Evolutionary conservation across 2,329 filamentous ascomycete species (phyloP).

Genomic region (Clonostachys chloroleuca): DNA sequence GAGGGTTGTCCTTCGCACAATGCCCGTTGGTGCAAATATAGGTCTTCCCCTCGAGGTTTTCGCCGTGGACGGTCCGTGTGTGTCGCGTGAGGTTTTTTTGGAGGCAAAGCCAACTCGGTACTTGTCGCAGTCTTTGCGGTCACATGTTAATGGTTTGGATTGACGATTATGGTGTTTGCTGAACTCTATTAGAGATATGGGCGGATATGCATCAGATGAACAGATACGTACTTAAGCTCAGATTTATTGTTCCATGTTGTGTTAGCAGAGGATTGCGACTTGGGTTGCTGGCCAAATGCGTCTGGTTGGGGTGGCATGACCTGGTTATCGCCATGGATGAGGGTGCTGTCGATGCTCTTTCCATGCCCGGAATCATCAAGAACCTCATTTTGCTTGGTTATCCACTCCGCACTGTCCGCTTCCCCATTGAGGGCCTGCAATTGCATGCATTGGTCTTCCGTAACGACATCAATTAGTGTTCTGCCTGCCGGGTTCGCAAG

Average conservation of each 20-base stretch:
- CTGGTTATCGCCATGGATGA: not conserved
- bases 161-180: constrained; percentile 77
- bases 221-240: constrained; percentile 44
- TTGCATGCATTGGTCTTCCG: too few relatives aligned
- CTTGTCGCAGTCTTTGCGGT: constrained; percentile 44
- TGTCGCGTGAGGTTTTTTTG: constrained; percentile 77
- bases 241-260: constrained; percentile 10
- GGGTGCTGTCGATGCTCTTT: constrained; percentile 16
- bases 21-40: constrained; percentile 16
- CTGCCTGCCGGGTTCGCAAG: too few relatives aligned
- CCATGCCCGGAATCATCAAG: constrained; percentile 43
- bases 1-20: constrained; percentile 12
- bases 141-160: constrained; percentile 61
- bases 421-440: too few relatives aligned
- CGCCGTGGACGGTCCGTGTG: constrained; percentile 62
- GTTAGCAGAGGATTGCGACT: not conserved
- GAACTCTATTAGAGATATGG: not conserved
- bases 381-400: too few relatives aligned
- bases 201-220: not conserved
- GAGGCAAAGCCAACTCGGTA: constrained; percentile 70
- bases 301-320: too few relatives aligned
- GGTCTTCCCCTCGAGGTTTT: constrained; percentile 6
- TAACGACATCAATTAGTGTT: too few relatives aligned
- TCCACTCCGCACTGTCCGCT: too few relatives aligned
- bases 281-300: not conserved